Evolutionary conservation across 257 asterid species (phyloP).

Genomic region (Thymus quinquecostatus): DNA sequence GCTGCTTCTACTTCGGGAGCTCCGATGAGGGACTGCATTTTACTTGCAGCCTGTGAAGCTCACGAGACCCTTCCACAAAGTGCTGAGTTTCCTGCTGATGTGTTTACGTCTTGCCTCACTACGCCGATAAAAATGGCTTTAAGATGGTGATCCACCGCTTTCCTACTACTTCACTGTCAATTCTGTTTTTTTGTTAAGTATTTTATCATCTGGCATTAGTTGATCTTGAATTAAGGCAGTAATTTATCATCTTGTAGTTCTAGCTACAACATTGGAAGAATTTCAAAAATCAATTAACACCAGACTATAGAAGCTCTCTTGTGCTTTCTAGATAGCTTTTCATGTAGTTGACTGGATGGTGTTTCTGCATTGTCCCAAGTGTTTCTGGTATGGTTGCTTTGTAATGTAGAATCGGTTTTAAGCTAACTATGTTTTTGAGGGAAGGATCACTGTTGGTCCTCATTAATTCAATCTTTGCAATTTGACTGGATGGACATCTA

Average conservation of each 20-base stretch:
- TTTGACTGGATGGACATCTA: background rate
- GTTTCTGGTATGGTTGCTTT: background rate
- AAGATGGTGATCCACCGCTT: constrained; percentile 67
- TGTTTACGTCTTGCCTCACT: constrained; percentile 95
- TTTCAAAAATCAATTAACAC: background rate
- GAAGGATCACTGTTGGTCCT: constrained; percentile 5
- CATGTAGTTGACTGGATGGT: background rate
- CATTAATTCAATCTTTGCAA: background rate
- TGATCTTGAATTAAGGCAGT: background rate
- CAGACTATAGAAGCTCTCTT: constrained; percentile 25
- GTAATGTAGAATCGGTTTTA: background rate
- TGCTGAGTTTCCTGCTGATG: constrained; percentile 96
- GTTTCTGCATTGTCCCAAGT: constrained; percentile 5
- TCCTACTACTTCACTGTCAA: constrained; percentile 33
- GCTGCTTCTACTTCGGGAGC: constrained; percentile 60
- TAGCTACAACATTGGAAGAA: too few species aligned
- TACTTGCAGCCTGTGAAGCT: constrained; percentile 95
- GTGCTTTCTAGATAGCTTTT: constrained; percentile 16
- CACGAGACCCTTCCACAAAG: constrained; percentile 96
- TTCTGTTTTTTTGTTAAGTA: constrained; percentile 20
- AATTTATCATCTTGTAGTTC: background rate
- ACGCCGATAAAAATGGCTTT: constrained; percentile 98
- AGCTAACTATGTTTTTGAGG: background rate
- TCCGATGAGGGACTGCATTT: constrained; percentile 59
- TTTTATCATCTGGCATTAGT: constrained; percentile 7